Percentiles rank a stretch among this genome's conserved stretches.
Conservation (phyloP, 257 asterid genomes). For the Nyctanthes arbortristis region DNA sequence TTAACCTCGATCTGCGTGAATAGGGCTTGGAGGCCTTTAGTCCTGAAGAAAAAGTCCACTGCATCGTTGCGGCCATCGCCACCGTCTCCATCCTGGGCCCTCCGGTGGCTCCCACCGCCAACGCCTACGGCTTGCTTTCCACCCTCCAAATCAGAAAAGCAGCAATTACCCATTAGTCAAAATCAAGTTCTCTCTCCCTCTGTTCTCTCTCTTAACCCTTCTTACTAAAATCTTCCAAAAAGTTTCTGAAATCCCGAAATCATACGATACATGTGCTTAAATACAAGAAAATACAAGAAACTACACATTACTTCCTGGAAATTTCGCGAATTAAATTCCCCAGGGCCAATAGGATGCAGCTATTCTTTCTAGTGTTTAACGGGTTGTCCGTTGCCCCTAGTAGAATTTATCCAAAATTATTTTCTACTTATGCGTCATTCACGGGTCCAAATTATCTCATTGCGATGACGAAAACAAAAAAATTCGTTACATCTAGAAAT, state of each 20-base stretch:
- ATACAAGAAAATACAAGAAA: not conserved
- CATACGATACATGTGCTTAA: not conserved
- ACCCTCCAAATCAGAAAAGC: constrained; percentile 63
- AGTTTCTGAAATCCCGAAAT: no score
- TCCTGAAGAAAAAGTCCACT: constrained; percentile 52
- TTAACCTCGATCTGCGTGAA: constrained; percentile 55
- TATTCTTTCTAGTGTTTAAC: no score
- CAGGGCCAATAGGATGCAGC: no score
- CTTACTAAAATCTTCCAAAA: not conserved
- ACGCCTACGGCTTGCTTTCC: constrained; percentile 72
- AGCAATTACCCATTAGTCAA: constrained; percentile 56
- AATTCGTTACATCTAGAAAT: no score
- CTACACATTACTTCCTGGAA: not conserved
- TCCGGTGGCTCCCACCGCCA: constrained; percentile 22
- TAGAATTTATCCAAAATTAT: no score
- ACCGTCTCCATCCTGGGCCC: constrained; percentile 25
- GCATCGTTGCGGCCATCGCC: constrained; percentile 55
- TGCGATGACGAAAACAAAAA: no score
- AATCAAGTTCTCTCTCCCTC: not conserved
- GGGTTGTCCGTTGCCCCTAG: no score
- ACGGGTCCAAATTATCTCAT: no score
- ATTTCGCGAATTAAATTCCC: not conserved
- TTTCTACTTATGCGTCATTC: no score
- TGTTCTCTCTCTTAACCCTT: not conserved
- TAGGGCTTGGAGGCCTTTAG: constrained; percentile 54